Conservation (phyloP, 495 filamentous ascomycete genomes). For the Cercophora samala region DNA sequence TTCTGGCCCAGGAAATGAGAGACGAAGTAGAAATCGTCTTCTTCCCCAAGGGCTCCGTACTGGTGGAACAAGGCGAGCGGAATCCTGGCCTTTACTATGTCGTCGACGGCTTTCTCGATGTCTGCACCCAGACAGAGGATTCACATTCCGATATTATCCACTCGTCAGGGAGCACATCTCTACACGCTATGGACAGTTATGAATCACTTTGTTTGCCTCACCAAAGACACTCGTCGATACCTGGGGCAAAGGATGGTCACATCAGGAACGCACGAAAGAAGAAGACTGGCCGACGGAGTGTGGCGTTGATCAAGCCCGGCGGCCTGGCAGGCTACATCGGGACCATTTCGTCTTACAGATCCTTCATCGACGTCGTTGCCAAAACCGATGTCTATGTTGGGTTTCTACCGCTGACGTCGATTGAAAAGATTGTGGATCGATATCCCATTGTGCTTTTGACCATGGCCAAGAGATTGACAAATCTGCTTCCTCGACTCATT, state of each 20-base stretch:
- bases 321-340: constrained; percentile 93
- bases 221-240: constrained; percentile 21
- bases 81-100: constrained; percentile 97
- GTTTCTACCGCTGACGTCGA: constrained; percentile 79
- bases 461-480: constrained; percentile 91
- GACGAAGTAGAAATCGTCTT: constrained; percentile 97
- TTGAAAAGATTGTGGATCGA: constrained; percentile 88
- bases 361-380: constrained; percentile 92
- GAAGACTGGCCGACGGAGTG: constrained; percentile 50
- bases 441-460: constrained; percentile 90
- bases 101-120: constrained; percentile 93
- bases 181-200: constrained; percentile 35
- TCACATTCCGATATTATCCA: constrained; percentile 36
- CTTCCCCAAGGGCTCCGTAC: constrained; percentile 88
- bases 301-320: constrained; percentile 92
- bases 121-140: constrained; percentile 55
- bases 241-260: constrained; percentile 16
- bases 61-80: constrained; percentile 96
- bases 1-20: constrained; percentile 67
- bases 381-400: constrained; percentile 99
- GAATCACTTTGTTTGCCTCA: constrained; percentile 29
- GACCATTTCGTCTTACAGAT: constrained; percentile 88
- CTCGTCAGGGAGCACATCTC: constrained; percentile 33
- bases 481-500: constrained; percentile 83
- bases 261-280: constrained; percentile 24